These are phyloP conservation scores for Stemphylium lycopersici DNA, from an alignment of 2,329 filamentous ascomycete species.

Conservation along the genomic window DNA sequence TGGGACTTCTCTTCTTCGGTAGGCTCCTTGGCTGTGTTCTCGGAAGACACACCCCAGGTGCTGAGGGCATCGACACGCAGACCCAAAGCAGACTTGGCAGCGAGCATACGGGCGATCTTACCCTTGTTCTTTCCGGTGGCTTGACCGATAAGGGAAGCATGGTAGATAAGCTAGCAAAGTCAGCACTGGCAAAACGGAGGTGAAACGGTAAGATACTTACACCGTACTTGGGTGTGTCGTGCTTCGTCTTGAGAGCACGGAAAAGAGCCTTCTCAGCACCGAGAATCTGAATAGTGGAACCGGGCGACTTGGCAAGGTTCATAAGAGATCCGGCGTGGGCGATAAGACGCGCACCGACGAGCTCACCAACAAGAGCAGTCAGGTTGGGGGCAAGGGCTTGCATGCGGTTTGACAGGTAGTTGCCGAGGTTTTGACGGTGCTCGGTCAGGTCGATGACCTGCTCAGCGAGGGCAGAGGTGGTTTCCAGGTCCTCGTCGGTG, in stretches of 20 bases:
- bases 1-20: conserved; percentile 89
- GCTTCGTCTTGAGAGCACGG: conserved; percentile 97
- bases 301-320: conserved; percentile 92
- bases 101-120: conserved; percentile 96
- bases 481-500: conserved; percentile 86
- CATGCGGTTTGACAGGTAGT: conserved; percentile 92
- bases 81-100: conserved; percentile 91
- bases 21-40: conserved; percentile 53
- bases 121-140: conserved; percentile 98
- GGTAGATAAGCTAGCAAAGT: conserved; percentile 67
- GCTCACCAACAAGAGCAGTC: conserved; percentile 88
- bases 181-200: conserved; percentile 75
- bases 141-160: conserved; percentile 78
- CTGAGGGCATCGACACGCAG: conserved; percentile 89
- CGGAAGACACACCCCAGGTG: conserved; percentile 72
- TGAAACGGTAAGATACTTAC: conserved; percentile 43
- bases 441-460: conserved; percentile 92
- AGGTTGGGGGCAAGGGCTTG: conserved; percentile 95
- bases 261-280: conserved; percentile 99
- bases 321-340: conserved; percentile 93
- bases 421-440: conserved; percentile 78
- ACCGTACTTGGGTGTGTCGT: conserved; percentile 98
- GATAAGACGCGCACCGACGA: conserved; percentile 93
- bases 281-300: conserved; percentile 95
- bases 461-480: conserved; percentile 89